These are phyloP conservation scores for Bombardia bombarda DNA, from an alignment of 495 filamentous ascomycete genomes.

Conservation along the genomic window DNA sequence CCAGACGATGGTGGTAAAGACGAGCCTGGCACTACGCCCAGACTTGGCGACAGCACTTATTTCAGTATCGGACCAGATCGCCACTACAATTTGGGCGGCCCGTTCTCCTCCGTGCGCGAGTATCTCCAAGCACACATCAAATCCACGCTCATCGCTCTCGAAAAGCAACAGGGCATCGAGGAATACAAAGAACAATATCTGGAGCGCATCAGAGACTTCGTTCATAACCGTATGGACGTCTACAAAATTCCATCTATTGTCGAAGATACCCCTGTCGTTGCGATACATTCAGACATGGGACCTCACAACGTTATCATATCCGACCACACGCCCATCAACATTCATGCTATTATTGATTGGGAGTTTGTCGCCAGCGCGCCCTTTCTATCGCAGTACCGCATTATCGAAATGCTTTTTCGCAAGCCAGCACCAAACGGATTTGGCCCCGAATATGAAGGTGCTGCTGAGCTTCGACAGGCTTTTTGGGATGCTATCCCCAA, in stretches of 20 bases:
- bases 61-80: conserved; percentile 1
- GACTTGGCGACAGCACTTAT: too few relatives aligned
- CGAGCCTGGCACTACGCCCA: too few relatives aligned
- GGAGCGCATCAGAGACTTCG: conserved; percentile 9
- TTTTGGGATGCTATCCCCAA: conserved; percentile 1
- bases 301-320: conserved; percentile 18
- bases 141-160: conserved; percentile 7
- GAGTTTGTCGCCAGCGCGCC: conserved; percentile 14
- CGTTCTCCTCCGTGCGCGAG: conserved; percentile 9
- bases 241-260: conserved; percentile 11
- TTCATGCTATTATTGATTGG: conserved; percentile 18
- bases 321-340: conserved; percentile 3
- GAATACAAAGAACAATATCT: conserved; percentile 15
- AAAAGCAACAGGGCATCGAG: conserved; percentile 16
- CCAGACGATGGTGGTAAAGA: not conserved
- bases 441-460: conserved; percentile 1
- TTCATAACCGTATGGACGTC: conserved; percentile 6
- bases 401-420: conserved; percentile 2
- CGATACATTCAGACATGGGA: conserved; percentile 17
- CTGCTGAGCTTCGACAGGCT: not conserved
- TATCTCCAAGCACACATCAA: conserved; percentile 13
- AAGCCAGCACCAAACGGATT: conserved; percentile 1
- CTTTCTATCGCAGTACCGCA: conserved; percentile 2
- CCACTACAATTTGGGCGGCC: conserved; percentile 7
- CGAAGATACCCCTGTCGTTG: conserved; percentile 16